Evolutionary conservation across 2,329 filamentous ascomycete species (phyloP).

Genomic region (Colletotrichum sp.): DNA sequence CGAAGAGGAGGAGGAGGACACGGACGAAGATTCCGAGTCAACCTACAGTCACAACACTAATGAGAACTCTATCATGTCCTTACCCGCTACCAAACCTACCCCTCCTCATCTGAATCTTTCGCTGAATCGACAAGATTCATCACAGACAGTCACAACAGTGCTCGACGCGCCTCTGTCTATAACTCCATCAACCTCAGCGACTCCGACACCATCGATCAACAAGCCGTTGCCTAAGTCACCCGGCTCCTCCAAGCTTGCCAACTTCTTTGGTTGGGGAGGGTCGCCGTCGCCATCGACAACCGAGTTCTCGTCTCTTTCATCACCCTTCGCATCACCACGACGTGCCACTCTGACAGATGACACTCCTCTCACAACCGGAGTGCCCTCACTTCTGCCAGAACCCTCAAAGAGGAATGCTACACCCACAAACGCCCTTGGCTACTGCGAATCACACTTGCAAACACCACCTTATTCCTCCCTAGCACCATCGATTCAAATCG

Average conservation of each 20-base stretch:
- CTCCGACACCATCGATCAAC: conserved; percentile 47
- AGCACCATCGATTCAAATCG: conserved; percentile 62
- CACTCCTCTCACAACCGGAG: conserved; percentile 28
- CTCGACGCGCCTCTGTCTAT: conserved; percentile 4
- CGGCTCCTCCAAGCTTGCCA: conserved; percentile 52
- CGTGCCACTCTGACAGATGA: conserved; percentile 44
- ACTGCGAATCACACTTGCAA: conserved; percentile 57
- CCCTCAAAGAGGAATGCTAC: conserved; percentile 44
- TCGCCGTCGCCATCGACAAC: conserved; percentile 52
- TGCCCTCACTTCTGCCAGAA: conserved; percentile 26
- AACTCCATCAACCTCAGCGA: conserved; percentile 4
- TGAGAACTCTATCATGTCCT: conserved; percentile 48
- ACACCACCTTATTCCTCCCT: conserved; percentile 47
- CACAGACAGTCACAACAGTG: conserved; percentile 28
- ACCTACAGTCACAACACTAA: conserved; percentile 39
- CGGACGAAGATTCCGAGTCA: conserved; percentile 37
- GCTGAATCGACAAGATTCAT: conserved; percentile 28
- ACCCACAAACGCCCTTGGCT: conserved; percentile 49
- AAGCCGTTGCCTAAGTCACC: conserved; percentile 63
- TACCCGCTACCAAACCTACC: conserved; percentile 53
- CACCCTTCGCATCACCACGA: conserved; percentile 51
- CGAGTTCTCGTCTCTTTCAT: conserved; percentile 60
- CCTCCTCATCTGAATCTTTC: conserved; percentile 60
- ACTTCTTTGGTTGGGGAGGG: conserved; percentile 59
- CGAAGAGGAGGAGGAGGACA: conserved; percentile 41